Evolutionary conservation across 768 basidiomycete genomes (phyloP), one percentile per base, ranked within the genome.

Genomic region (Chalciporus sphaerocephalus): DNA sequence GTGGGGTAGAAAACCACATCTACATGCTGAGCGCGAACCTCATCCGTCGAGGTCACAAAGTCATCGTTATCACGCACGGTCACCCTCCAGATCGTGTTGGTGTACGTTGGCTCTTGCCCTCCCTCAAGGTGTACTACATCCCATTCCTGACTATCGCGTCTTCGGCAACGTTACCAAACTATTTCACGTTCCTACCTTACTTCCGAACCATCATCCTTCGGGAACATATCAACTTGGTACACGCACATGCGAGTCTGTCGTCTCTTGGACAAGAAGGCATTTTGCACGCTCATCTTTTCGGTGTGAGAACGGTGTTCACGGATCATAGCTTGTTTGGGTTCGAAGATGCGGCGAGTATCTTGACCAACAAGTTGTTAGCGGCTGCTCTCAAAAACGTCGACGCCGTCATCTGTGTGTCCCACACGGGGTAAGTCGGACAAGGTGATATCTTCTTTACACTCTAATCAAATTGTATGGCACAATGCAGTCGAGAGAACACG

Each of bases 321-420:
- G 96, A 99, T 65, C 95, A 99, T 57, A 92, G 89, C 57, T 67
- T 99, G 21, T 98, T 98, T 55, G 95, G 93, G 2, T 93, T 99
- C 59, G 94, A 91, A 24, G 94, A 97, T 59, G 94, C 96, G 13
- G 94, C 93, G 1, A 93, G 94, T 54, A 95, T 99, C 32, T 72
- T 97, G 52, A 97, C 96, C 5, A 99, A 99, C 71, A 99, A 99
- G 64, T 77, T 99, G 25, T 72, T 98, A 32, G 87, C 81, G 10
- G 92, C 80, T 4, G 85, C 88, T 2, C 70, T 99, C 58, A 79
- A 83, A 48, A 93, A 95, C 60, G 90, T 94, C 0, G 95, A 98
- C 55, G 92, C 86, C 0, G 91, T 89, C 1, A 93, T 98, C 20
- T 97, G 93, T 55, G 96, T 98, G 38, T 95, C 92, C 7, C 88